phyloP scores from a whole-genome alignment of 345 rosid genomes.

The Heritiera littoralis region DNA sequence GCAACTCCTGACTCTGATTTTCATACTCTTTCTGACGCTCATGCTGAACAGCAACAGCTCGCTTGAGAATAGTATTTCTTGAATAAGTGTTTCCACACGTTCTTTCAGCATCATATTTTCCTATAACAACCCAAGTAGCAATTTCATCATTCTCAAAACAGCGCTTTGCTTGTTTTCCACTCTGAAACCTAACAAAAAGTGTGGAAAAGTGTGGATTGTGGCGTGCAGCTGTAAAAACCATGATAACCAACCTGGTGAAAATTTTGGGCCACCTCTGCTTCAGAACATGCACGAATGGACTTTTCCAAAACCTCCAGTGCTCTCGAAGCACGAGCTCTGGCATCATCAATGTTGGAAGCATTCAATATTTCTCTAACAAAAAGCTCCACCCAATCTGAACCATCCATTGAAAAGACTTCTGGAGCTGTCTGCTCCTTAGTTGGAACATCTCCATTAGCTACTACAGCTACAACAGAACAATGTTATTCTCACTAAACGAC shows the following conservation, averaged over 20 bases:
- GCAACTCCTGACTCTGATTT: background rate
- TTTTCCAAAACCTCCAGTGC: slow-evolving; percentile 62
- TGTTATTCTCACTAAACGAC: background rate
- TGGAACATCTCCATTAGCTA: slow-evolving; percentile 32
- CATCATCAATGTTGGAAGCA: slow-evolving; percentile 67
- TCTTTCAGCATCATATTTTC: slow-evolving; percentile 17
- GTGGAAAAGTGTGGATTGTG: background rate
- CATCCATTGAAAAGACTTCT: slow-evolving; percentile 37
- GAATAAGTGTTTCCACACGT: slow-evolving; percentile 8
- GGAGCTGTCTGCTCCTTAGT: slow-evolving; percentile 34
- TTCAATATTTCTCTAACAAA: slow-evolving; percentile 64
- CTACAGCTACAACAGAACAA: background rate
- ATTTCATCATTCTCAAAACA: background rate
- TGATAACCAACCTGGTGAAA: slow-evolving; percentile 43
- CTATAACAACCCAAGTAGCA: slow-evolving; percentile 2
- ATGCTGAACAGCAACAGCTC: slow-evolving; percentile 19
- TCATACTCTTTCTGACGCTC: slow-evolving; percentile 21
- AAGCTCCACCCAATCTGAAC: slow-evolving; percentile 68
- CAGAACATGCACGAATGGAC: slow-evolving; percentile 52
- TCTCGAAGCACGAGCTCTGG: slow-evolving; percentile 61
- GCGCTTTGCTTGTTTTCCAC: background rate
- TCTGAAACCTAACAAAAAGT: background rate
- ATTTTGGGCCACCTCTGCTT: slow-evolving; percentile 48
- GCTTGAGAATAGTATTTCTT: slow-evolving; percentile 19
- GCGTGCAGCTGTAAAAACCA: background rate